phyloP scores from a whole-genome alignment of 2,329 filamentous ascomycete species.

The Albophoma yamanashiensis region DNA sequence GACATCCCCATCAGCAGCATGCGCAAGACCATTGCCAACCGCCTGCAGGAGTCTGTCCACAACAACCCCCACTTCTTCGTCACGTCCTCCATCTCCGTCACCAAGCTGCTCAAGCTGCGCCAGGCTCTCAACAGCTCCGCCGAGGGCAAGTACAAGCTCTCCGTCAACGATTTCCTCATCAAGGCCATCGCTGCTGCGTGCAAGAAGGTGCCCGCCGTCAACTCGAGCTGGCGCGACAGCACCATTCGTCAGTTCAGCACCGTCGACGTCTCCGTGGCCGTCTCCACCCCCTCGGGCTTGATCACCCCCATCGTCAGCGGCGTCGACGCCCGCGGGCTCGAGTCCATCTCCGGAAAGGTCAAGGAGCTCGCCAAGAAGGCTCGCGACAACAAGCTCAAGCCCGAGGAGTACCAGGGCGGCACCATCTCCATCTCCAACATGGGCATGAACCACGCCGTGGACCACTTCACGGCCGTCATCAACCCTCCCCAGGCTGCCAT shows the following conservation, averaged over 20 bases:
- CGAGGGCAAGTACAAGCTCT: conserved; percentile 95
- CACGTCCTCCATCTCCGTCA: conserved; percentile 79
- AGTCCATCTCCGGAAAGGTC: conserved; percentile 77
- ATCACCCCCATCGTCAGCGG: conserved; percentile 96
- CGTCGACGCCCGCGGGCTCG: conserved; percentile 76
- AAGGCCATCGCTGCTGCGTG: conserved; percentile 86
- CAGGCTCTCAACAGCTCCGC: conserved; percentile 81
- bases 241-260: conserved; percentile 87
- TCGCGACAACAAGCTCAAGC: conserved; percentile 95
- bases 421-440: conserved; percentile 99
- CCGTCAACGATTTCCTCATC: conserved; percentile 99
- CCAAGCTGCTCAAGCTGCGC: conserved; percentile 92
- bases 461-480: conserved; percentile 96
- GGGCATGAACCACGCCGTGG: conserved; percentile 97
- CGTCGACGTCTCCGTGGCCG: conserved; percentile 91
- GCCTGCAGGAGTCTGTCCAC: conserved; percentile 77
- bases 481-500: conserved; percentile 97
- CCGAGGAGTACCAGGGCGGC: conserved; percentile 97
- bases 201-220: conserved; percentile 89
- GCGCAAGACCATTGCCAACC: conserved; percentile 95
- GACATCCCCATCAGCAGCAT: conserved; percentile 81
- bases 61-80: conserved; percentile 99
- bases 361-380: conserved; percentile 97
- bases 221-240: conserved; percentile 88
- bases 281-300: conserved; percentile 83